Percentiles rank a stretch among this genome's conserved stretches.
phyloP scores from a whole-genome alignment of 371 early-diverging fungal species.

The Mucor indicus region DNA sequence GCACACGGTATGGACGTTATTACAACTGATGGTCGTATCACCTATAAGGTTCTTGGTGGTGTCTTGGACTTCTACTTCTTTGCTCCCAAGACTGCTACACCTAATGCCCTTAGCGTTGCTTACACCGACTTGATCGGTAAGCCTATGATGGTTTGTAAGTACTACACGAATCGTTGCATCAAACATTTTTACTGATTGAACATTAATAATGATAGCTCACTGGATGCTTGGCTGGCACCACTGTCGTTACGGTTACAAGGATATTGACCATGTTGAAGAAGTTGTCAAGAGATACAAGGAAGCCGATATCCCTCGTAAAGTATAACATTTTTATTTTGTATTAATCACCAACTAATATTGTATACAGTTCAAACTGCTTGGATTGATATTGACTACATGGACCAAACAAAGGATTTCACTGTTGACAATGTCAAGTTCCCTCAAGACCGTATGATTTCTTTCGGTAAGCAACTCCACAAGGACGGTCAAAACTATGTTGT shows the following conservation, averaged over 20 bases:
- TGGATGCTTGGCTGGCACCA: constrained; percentile 72
- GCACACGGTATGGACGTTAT: constrained; percentile 79
- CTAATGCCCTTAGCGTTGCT: constrained; percentile 58
- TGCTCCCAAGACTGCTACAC: constrained; percentile 41
- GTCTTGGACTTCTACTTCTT: constrained; percentile 64
- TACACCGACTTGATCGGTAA: constrained; percentile 71
- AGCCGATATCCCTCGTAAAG: constrained; percentile 65
- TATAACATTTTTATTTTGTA: background rate
- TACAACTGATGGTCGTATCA: constrained; percentile 46
- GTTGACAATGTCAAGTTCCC: constrained; percentile 49
- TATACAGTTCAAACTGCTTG: constrained; percentile 10
- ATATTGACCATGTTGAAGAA: constrained; percentile 51
- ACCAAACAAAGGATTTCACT: constrained; percentile 44
- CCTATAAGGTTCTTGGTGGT: constrained; percentile 70
- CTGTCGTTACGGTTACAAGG: constrained; percentile 70
- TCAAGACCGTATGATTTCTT: constrained; percentile 16
- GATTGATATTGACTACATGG: constrained; percentile 27
- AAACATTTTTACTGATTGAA: too few species aligned
- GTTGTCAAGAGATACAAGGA: constrained; percentile 53
- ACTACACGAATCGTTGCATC: too few species aligned
- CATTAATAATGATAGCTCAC: too few species aligned
- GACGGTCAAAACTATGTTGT: constrained; percentile 29
- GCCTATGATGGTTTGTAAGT: constrained; percentile 52
- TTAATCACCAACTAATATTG: background rate
- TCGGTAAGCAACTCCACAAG: constrained; percentile 9